Percentiles rank a stretch among this genome's conserved stretches.
Evolutionary conservation across 1,139 yeast genomes (phyloP).

Genomic region (Candida labiduridarum): DNA sequence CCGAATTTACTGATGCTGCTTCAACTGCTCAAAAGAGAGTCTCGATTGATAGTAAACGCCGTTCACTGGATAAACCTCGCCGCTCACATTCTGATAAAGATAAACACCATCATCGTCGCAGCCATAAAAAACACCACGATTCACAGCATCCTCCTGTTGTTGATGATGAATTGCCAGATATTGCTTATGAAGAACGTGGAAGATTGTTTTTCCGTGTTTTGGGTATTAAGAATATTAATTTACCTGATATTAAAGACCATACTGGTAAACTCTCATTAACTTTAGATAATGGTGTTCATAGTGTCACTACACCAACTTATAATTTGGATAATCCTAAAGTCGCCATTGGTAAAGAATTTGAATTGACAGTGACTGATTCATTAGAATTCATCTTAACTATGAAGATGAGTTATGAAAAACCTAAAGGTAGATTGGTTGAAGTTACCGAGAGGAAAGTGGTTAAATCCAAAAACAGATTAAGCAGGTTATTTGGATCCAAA

Average conservation of each 20-base stretch:
- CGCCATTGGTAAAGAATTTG: conserved; percentile 78
- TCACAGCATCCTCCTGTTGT: conserved; percentile 5
- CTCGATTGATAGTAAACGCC: too few relatives aligned
- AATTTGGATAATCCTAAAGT: conserved; percentile 45
- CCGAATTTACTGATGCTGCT: conserved; percentile 21
- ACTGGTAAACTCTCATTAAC: conserved; percentile 70
- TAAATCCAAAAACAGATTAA: conserved; percentile 46
- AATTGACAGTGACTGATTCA: conserved; percentile 66
- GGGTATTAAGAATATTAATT: conserved; percentile 55
- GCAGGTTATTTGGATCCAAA: conserved; percentile 53
- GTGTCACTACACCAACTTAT: conserved; percentile 73
- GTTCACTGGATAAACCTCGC: too few relatives aligned
- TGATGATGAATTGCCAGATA: conserved; percentile 14
- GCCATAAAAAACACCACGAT: neutral
- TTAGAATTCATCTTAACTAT: conserved; percentile 75
- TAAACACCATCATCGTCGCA: conserved; percentile 13
- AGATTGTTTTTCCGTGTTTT: conserved; percentile 70
- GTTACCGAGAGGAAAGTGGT: conserved; percentile 56
- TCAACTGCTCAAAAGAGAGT: neutral
- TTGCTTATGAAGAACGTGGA: conserved; percentile 57
- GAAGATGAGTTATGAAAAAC: conserved; percentile 62
- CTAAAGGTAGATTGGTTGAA: conserved; percentile 56
- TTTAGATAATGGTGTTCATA: conserved; percentile 88
- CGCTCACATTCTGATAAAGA: neutral
- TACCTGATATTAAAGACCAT: conserved; percentile 58